Evolutionary conservation across 1,139 yeast species (phyloP), one percentile per base, ranked within the genome.

Genomic region (Sugiyamaella japonica): DNA sequence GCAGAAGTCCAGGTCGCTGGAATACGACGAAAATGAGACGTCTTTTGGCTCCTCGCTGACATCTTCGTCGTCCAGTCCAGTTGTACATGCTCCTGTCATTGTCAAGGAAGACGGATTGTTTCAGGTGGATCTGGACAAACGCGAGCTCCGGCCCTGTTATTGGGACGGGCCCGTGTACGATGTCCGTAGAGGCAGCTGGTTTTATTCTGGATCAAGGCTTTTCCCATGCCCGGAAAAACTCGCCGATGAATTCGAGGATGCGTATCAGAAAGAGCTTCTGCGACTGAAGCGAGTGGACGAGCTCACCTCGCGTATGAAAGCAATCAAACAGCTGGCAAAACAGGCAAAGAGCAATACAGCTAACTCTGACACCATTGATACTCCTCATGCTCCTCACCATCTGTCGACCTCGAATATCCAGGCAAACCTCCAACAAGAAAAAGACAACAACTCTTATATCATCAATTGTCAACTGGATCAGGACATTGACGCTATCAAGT

Each of bases 161-260:
- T 91, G 98, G 98, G 85, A 83, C 2, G 98, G 98, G 0, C 95
- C 97, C 0, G 73, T 76, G 0, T 93, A 84, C 66, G 93, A 87
- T 59, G 88, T 91, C 1, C 76, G 97, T 38, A 73, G 98, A 50
- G 97, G 97, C 0, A 70, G 83, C 1, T 91, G 99, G 99, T 89
- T 89, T 66, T 74, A 77, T 49, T 69, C 79, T 4, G 84, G 85
- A 2, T 63, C 66, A 37, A 60, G 64, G 32, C 59, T 68, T 23
- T 66, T 69, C 6, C 97, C 97, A 0, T 70, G 89, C 28, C 70
- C 78, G 3, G 75, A 74, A 7, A 68, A 71, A 1, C 56, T 85
- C 3, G 75, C 95, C 0, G 72, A 74, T 1, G 82, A 80, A 52
- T 66, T 91, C 16, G 98, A 91, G 67, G 62, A 65, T 1, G 80